Conservation (phyloP, 2,329 filamentous ascomycete species). For the Hymenoscyphus repandus region DNA sequence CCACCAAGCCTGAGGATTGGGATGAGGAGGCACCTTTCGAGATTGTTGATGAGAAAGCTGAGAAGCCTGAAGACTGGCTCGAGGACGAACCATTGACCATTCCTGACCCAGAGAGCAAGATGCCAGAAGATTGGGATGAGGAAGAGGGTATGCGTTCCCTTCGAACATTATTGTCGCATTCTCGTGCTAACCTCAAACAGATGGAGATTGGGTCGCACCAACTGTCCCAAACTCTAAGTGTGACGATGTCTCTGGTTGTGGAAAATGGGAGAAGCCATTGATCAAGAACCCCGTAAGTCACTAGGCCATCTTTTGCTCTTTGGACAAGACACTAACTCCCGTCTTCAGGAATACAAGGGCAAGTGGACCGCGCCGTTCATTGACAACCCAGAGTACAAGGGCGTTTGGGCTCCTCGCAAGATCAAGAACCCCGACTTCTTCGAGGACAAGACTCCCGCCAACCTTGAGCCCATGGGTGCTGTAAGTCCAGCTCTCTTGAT, state of each 20-base stretch:
- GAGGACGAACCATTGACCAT: constrained; percentile 79
- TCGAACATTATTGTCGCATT: neutral
- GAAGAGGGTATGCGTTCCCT: constrained; percentile 60
- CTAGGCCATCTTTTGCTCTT: neutral
- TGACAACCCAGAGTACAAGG: constrained; percentile 98
- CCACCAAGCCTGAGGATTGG: constrained; percentile 97
- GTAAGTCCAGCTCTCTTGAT: constrained; percentile 50
- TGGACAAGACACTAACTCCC: neutral
- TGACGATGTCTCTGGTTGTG: constrained; percentile 86
- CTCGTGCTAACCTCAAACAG: neutral
- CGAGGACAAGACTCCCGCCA: constrained; percentile 93
- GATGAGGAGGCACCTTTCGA: constrained; percentile 97
- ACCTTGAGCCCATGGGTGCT: constrained; percentile 97
- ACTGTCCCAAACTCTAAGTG: constrained; percentile 96
- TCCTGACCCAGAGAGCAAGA: constrained; percentile 88
- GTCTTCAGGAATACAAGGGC: constrained; percentile 85
- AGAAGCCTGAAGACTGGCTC: constrained; percentile 92
- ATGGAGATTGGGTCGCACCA: constrained; percentile 89
- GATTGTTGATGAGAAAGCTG: constrained; percentile 89
- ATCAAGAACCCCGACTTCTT: constrained; percentile 95
- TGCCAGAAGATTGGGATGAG: constrained; percentile 99
- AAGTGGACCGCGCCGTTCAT: constrained; percentile 92
- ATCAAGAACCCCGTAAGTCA: constrained; percentile 63
- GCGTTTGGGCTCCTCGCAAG: constrained; percentile 88
- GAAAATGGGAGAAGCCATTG: constrained; percentile 85